Evolutionary conservation across 1,139 yeast species (phyloP).

Genomic region (Taiozyma sp.): DNA sequence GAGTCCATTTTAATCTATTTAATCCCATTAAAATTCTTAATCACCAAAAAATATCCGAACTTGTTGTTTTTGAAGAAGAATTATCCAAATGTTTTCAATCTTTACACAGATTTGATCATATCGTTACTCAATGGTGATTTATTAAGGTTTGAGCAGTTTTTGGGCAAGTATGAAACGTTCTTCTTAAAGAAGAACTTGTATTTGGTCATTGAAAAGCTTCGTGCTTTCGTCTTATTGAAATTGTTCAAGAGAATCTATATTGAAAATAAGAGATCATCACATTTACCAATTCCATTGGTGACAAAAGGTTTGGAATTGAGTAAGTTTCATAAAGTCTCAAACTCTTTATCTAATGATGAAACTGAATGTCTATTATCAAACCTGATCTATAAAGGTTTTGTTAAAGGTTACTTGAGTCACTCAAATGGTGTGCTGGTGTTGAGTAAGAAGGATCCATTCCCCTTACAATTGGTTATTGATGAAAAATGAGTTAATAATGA

Average conservation of each 20-base stretch:
- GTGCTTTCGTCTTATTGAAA: conserved; percentile 46
- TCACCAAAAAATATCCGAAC: conserved; percentile 38
- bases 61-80: conserved; percentile 5
- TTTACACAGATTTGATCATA: conserved; percentile 42
- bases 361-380: conserved; percentile 71
- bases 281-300: conserved; percentile 43
- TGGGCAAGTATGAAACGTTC: conserved; percentile 41
- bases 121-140: conserved; percentile 55
- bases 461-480: conserved; percentile 26
- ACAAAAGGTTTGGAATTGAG: conserved; percentile 43
- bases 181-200: conserved; percentile 59
- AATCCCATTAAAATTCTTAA: conserved; percentile 49
- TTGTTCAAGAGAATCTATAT: conserved; percentile 45
- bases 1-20: conserved; percentile 43
- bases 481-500: background rate
- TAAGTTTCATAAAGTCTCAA: conserved; percentile 14
- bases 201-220: conserved; percentile 51
- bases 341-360: conserved; percentile 33
- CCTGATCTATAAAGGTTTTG: conserved; percentile 51
- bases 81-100: conserved; percentile 8
- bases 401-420: conserved; percentile 85
- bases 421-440: conserved; percentile 68
- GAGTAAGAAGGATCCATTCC: conserved; percentile 73
- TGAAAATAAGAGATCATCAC: conserved; percentile 31
- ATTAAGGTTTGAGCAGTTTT: conserved; percentile 37